phyloP scores from a whole-genome alignment of 2,329 filamentous ascomycete genomes.

The Paraphoma chrysanthemicola region DNA sequence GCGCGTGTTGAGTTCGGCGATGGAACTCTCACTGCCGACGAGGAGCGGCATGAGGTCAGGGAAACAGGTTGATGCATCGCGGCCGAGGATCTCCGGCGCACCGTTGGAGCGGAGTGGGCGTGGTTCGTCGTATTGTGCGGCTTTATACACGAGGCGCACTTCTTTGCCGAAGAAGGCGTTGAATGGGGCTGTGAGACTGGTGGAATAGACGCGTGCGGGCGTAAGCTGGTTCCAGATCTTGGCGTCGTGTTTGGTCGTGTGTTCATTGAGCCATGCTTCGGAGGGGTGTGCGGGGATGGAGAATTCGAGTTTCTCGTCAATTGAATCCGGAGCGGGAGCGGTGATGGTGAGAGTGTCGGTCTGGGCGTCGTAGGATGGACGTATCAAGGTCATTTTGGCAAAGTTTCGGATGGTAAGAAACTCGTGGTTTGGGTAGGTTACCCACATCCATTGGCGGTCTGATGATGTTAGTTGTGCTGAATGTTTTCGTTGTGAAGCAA shows the following conservation, averaged over 20 bases:
- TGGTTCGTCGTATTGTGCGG: constrained; percentile 55
- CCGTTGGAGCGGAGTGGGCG: constrained; percentile 64
- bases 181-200: constrained; percentile 61
- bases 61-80: constrained; percentile 62
- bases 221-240: constrained; percentile 67
- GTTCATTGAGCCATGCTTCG: constrained; percentile 59
- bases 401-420: constrained; percentile 70
- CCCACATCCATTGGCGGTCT: constrained; percentile 73
- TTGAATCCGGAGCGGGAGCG: constrained; percentile 50
- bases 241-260: constrained; percentile 59
- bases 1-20: constrained; percentile 65
- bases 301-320: constrained; percentile 47
- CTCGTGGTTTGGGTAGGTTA: constrained; percentile 59
- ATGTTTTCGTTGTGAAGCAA: not conserved
- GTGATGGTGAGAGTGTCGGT: constrained; percentile 58
- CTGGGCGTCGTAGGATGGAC: constrained; percentile 57
- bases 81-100: constrained; percentile 61
- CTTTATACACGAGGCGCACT: constrained; percentile 68
- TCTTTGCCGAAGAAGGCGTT: constrained; percentile 62
- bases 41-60: constrained; percentile 66
- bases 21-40: constrained; percentile 62
- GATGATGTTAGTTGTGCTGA: constrained; percentile 7
- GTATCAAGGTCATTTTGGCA: constrained; percentile 68
- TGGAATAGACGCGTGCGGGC: constrained; percentile 62
- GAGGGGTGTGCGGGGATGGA: constrained; percentile 63